Evolutionary conservation across 1,139 yeast species (phyloP).

Genomic region (Blastobotrys malaysiensis): DNA sequence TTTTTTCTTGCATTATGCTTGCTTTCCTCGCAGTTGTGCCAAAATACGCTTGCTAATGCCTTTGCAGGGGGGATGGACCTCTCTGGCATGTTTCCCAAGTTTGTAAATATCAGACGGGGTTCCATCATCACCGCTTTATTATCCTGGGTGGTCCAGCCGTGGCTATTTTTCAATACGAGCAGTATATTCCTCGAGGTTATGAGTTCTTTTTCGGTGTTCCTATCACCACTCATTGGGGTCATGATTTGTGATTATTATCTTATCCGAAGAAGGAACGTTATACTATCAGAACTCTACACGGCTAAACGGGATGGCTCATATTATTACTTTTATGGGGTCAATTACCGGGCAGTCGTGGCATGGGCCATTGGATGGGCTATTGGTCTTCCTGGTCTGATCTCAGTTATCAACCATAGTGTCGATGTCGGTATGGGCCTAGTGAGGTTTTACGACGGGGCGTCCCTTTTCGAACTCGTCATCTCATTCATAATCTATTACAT

Average conservation of each 20-base stretch:
- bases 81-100: slow-evolving; percentile 45
- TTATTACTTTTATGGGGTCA: slow-evolving; percentile 38
- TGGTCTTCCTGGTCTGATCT: slow-evolving; percentile 42
- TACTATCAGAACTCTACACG: slow-evolving; percentile 37
- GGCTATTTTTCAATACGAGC: slow-evolving; percentile 44
- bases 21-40: slow-evolving; percentile 43
- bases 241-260: slow-evolving; percentile 41
- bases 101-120: slow-evolving; percentile 49
- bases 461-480: slow-evolving; percentile 39
- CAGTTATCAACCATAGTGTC: slow-evolving; percentile 32
- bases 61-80: slow-evolving; percentile 51
- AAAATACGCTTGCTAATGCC: slow-evolving; percentile 47
- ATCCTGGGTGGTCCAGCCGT: slow-evolving; percentile 41
- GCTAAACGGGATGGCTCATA: slow-evolving; percentile 37
- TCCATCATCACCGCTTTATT: slow-evolving; percentile 43
- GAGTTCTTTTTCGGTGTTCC: slow-evolving; percentile 42
- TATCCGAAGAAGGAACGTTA: slow-evolving; percentile 32
- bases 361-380: slow-evolving; percentile 40
- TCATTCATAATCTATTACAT: slow-evolving; percentile 38
- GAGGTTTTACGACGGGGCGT: slow-evolving; percentile 40
- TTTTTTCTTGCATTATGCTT: slow-evolving; percentile 45
- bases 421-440: slow-evolving; percentile 32
- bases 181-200: slow-evolving; percentile 40
- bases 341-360: slow-evolving; percentile 41
- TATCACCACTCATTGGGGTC: slow-evolving; percentile 42